Evolutionary conservation across 2,329 filamentous ascomycete genomes (phyloP).

Genomic region (Aspergillus spinulosporus): DNA sequence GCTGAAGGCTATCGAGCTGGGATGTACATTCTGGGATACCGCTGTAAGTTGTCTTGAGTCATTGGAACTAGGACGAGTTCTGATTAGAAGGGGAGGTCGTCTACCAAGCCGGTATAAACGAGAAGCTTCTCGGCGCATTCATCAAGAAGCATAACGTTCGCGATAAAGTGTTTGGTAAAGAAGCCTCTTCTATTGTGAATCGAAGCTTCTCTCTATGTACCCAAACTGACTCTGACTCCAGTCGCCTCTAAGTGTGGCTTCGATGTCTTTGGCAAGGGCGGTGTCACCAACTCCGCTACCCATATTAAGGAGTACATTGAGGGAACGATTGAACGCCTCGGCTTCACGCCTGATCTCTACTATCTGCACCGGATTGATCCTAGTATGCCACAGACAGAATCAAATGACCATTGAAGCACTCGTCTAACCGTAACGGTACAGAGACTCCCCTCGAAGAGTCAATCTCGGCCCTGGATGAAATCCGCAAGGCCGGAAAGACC

Average conservation of each 20-base stretch:
- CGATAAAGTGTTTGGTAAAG: constrained; percentile 41
- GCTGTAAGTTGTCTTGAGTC: constrained; percentile 34
- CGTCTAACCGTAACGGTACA: background rate
- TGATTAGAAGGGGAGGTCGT: constrained; percentile 36
- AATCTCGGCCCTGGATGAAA: constrained; percentile 48
- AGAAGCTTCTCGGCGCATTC: constrained; percentile 53
- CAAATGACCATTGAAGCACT: background rate
- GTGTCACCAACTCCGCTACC: constrained; percentile 47
- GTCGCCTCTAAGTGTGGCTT: constrained; percentile 54
- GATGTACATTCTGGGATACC: constrained; percentile 51
- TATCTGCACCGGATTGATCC: constrained; percentile 50
- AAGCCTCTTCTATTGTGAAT: background rate
- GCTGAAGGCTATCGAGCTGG: constrained; percentile 51
- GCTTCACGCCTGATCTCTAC: constrained; percentile 50
- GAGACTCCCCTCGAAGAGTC: constrained; percentile 41
- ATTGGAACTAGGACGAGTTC: too few relatives aligned
- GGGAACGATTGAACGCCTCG: constrained; percentile 51
- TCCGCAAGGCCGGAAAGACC: constrained; percentile 50
- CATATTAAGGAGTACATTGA: constrained; percentile 54
- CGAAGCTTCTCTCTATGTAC: background rate
- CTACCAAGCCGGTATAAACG: constrained; percentile 51
- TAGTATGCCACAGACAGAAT: constrained; percentile 31
- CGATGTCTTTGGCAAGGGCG: constrained; percentile 35
- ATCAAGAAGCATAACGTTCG: constrained; percentile 53
- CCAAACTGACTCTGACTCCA: constrained; percentile 18